Conservation (phyloP, 805 yeast genomes). For the Yarrowia divulgata region DNA sequence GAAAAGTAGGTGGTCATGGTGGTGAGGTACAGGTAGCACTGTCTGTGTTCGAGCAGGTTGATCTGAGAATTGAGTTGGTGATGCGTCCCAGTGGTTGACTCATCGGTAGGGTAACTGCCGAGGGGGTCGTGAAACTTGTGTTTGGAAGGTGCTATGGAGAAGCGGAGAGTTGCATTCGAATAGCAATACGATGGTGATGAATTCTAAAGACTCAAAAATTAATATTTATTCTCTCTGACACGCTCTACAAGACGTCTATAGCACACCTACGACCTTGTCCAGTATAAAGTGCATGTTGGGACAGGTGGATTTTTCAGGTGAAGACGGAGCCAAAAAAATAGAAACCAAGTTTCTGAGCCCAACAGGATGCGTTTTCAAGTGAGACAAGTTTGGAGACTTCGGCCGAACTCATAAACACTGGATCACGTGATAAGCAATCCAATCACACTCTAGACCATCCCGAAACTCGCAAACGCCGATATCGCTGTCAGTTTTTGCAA, state of each 20-base stretch:
- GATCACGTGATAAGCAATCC: not conserved
- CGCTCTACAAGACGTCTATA: too few relatives aligned
- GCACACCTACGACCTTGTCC: not conserved
- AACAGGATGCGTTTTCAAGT: too few relatives aligned
- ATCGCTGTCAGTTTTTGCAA: not conserved
- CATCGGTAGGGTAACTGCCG: constrained; percentile 35
- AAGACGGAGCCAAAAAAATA: not conserved
- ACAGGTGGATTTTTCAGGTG: constrained; percentile 3
- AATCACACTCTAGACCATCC: not conserved
- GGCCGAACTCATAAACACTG: not conserved
- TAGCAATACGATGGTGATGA: not conserved
- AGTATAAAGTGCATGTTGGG: constrained; percentile 18
- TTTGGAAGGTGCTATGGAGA: not conserved
- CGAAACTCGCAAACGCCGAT: not conserved
- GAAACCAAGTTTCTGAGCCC: not conserved
- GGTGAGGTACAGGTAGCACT: not conserved
- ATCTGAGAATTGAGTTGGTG: constrained; percentile 19
- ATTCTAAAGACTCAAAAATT: not conserved
- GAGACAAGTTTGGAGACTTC: not conserved
- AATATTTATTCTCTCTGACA: not conserved
- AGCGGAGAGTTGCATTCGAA: not conserved
- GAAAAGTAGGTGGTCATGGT: constrained; percentile 49
- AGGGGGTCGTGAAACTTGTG: not conserved
- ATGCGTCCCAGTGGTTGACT: not conserved
- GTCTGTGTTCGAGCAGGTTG: constrained; percentile 13